Base-by-base conservation (phyloP, 2,329 filamentous ascomycete genomes). In the Pestalotiopsis sp. region DNA sequence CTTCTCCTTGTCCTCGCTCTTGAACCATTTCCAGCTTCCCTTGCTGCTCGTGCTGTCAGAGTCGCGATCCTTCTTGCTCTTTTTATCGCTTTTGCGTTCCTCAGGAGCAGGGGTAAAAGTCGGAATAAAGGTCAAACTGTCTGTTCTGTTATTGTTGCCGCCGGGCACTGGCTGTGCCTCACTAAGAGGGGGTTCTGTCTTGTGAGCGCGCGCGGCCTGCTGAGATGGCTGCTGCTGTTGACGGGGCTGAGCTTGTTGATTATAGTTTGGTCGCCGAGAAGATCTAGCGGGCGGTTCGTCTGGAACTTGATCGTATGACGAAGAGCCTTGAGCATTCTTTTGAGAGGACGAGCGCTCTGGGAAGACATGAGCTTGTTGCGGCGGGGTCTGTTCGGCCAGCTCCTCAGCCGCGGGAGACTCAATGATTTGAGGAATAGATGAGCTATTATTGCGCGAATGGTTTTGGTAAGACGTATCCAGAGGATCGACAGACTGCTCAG, bases 21-120 rank as follows among this genome's bases (percentile, higher is more conserved):
- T 91, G 78, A 97, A 89, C 92, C 92, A 95, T 73, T 93, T 93
- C 93, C 93, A 92, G 12, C 94, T 95, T 77, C 91, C 88, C 27
- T 85, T 82, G 3, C 85, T 81, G 17, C 45, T 52, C 14, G 45
- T 52, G 45, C n/a, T 5, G 84, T 80, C 2, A 84, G 85, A 64
- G 86, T 93, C 90, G 1, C 80, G 75, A 17, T 91, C 85, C 11
- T 91, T 87, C 71, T 87, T 90, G 4, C 94, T 92, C 76, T 92
- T 94, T 77, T 90, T 91, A n/a, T 95, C 92, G 0, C 83, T 75
- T 74, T 92, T 93, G 78, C 90, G 92, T 66, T 96, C 93, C 68
- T 95, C 92, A 12, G 52, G 56, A 2, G 83, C 75, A 39, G 45
- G 17, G 66, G 75, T 83, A 59, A 92, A 83, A 0, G 91, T 95